phyloP scores from a whole-genome alignment of 495 filamentous ascomycete species.

The Daldinia caldariorum region DNA sequence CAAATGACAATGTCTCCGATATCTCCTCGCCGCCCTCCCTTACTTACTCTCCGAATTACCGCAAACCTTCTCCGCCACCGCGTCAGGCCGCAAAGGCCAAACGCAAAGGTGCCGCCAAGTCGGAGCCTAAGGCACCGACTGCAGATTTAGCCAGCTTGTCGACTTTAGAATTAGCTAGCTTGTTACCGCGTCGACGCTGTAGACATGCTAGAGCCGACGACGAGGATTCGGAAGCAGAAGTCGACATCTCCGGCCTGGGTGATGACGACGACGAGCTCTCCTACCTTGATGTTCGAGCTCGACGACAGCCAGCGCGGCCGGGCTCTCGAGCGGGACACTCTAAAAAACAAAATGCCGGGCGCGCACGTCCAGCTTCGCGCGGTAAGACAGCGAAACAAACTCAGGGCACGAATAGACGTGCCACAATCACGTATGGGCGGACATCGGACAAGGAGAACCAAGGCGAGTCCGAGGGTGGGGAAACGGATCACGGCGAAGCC shows the following conservation, averaged over 20 bases:
- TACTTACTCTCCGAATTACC: slow-evolving; percentile 61
- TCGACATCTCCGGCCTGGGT: slow-evolving; percentile 45
- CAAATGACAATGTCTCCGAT: slow-evolving; percentile 50
- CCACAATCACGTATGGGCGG: slow-evolving; percentile 51
- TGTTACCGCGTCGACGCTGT: slow-evolving; percentile 54
- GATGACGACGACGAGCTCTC: slow-evolving; percentile 53
- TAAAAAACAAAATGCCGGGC: slow-evolving; percentile 19
- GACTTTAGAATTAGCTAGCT: slow-evolving; percentile 55
- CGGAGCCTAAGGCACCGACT: slow-evolving; percentile 50
- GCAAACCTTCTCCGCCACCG: slow-evolving; percentile 43
- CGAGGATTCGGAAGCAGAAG: slow-evolving; percentile 42
- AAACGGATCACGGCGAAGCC: slow-evolving; percentile 15
- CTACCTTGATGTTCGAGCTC: slow-evolving; percentile 46
- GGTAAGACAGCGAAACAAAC: slow-evolving; percentile 37
- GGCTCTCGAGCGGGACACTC: slow-evolving; percentile 31
- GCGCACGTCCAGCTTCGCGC: slow-evolving; percentile 10
- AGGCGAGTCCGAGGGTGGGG: slow-evolving; percentile 29
- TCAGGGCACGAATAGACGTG: slow-evolving; percentile 37
- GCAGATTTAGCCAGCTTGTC: slow-evolving; percentile 55
- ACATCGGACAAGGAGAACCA: slow-evolving; percentile 58
- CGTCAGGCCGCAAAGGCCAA: slow-evolving; percentile 35
- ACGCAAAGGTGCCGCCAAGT: slow-evolving; percentile 36
- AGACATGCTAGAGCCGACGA: slow-evolving; percentile 38
- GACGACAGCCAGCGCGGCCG: slow-evolving; percentile 34
- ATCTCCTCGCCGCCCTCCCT: slow-evolving; percentile 62